Base-by-base conservation (phyloP, 306 rosid genomes). In the Trifolium repens region DNA sequence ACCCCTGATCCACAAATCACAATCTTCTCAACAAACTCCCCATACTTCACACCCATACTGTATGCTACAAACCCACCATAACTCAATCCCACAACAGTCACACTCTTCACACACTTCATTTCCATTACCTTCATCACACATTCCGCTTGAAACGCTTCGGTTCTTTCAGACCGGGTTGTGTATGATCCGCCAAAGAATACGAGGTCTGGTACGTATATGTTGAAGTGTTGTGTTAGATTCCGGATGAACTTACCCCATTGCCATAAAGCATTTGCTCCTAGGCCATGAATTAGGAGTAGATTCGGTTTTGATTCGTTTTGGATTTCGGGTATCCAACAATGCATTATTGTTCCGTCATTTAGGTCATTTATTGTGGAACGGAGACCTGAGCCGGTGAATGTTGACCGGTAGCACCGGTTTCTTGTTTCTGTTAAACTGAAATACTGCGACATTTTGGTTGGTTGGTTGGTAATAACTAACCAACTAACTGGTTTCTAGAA, bases 11-110 rank as follows among this genome's bases (percentile, higher is more conserved):
- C 64, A 73, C 98, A 88, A 9, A 93, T 37, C 86, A 89, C 98
- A 50, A 91, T 90, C 65, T 80, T 89, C 91, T 89, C 97, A 85
- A 93, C 96, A 24, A 40, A 70, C n/a, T 82, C 92, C 9, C 5
- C 17, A 9, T 72, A 84, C 83, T 55, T 72, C 67, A 81, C 93
- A 17, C 92, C 91, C 75, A 91, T 16, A 15, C 87, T 81, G 70
- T 93, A 93, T 19, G 80, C 98, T 0, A 91, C 96, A 14, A 91
- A 89, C 9, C 97, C 98, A 1, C 97, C 97, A 63, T 93, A 93
- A 77, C 98, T 93, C 46, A 91, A 78, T 79, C 96, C 98, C 74
- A 87, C 96, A 49, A 91, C 15, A 43, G 80, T 83, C 79, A 93
- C 19, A 70, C 59, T 80, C 68, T 19, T 7, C 12, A 84, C 96